These are phyloP conservation scores for Brettanomyces custersianus DNA, from an alignment of 805 yeast species.

Conservation along the genomic window DNA sequence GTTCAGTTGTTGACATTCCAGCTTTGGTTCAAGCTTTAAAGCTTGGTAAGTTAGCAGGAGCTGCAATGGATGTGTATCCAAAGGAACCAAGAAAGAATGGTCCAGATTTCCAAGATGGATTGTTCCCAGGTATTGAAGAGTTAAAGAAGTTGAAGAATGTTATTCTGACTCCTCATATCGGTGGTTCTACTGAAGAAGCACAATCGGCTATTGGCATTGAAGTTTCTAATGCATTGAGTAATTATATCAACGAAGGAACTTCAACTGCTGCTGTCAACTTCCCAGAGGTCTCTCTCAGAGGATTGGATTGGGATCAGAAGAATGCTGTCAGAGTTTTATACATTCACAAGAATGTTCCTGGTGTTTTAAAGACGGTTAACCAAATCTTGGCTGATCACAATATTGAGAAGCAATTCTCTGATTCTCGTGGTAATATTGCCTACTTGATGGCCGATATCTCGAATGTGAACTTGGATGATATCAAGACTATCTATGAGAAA, in stretches of 20 bases:
- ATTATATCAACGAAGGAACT: constrained; percentile 92
- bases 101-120: constrained; percentile 59
- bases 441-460: constrained; percentile 97
- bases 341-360: constrained; percentile 97
- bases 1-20: constrained; percentile 94
- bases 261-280: constrained; percentile 94
- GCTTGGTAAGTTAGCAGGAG: constrained; percentile 92
- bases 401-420: constrained; percentile 97
- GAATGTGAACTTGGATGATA: constrained; percentile 72
- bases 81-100: constrained; percentile 97
- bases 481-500: constrained; percentile 75
- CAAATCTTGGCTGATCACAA: constrained; percentile 90
- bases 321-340: constrained; percentile 88
- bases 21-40: constrained; percentile 88
- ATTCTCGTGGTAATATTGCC: constrained; percentile 91
- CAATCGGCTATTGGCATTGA: constrained; percentile 96
- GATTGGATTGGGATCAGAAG: constrained; percentile 78
- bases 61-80: constrained; percentile 94
- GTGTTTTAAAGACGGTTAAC: constrained; percentile 95
- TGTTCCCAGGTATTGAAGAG: constrained; percentile 81
- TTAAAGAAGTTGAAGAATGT: constrained; percentile 76
- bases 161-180: constrained; percentile 93
- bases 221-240: constrained; percentile 77
- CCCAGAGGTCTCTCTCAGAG: constrained; percentile 95
- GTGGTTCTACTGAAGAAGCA: constrained; percentile 99